Base-by-base conservation (phyloP, 2,329 filamentous ascomycete genomes). In the Ascochyta clinopodiicola region DNA sequence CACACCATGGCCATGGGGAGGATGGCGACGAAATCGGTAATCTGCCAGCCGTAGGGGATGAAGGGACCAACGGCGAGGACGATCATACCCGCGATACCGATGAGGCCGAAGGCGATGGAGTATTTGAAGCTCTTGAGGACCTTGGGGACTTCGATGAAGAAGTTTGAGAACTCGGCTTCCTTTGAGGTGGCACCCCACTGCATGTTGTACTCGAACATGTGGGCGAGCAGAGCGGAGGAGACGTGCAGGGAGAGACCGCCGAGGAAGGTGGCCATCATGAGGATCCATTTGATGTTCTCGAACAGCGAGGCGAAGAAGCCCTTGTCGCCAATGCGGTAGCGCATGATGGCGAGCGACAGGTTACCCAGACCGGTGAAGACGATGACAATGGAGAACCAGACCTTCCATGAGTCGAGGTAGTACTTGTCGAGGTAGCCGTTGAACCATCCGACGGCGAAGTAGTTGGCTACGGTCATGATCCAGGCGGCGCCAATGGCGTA, bases 131-230 rank as follows among this genome's bases (percentile, higher is more conserved):
- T 87, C 78, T 88, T 89, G 51, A 93, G 75, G 44, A 94, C 88
- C 74, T 89, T 91, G 39, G 90, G 89, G 19, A 92, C 84, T 73
- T 93, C 90, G 58, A 91, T 90, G 78, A 92, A 93, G 77, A 94
- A 94, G 77, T 92, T 91, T 43, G 88, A 89, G 72, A 89, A 88
- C 70, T 92, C 88, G 46, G 86, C 86, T 78, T 95, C 91, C 78
- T 95, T 95, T 44, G 87, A 84, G 0, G 91, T 95, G 1, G 90
- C 87, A 47, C 90, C 90, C 90, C 90, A 94, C 2, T 84, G 86
- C 88, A 93, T 93, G 77, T 94, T 83, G 70, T 93, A 86, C 77
- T 91, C 88, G 72, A 94, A 91, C 87, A 93, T 91, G 78, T 94
- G 91, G 3, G 87, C 83, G 42, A 94, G 78, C 38, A 95, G 80